Base-by-base conservation (phyloP, 768 basidiomycete species). In the Collybia nuda region DNA sequence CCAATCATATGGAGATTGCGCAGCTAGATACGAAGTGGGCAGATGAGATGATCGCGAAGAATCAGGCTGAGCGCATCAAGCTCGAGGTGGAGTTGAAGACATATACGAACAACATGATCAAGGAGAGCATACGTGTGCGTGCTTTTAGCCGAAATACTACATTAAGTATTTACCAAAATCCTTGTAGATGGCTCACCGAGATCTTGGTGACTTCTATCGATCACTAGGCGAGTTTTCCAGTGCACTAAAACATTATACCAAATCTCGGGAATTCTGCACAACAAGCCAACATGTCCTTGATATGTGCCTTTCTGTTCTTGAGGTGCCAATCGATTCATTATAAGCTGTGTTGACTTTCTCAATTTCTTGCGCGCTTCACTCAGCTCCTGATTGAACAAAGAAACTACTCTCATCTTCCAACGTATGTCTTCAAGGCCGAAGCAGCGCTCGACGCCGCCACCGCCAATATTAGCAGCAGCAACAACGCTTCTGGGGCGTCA, bases 401-500 rank as follows among this genome's bases (percentile, higher is more conserved):
- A 52, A 92, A 90, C 66, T 94, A 93, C 66, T 73, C 88, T 2
- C 90, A 93, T 60, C 79, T 97, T 29, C 78, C 88, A 6, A 93
- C 90, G n/a, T 95, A 97, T 63, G 84, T 97, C 23, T 92, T 88
- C 80, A 97, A 97, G 68, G 93, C 93, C n/a, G 94, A 97, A 53
- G 86, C 91, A 0, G 89, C 92, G 0, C 75, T 97, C 21, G 93
- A 96, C 36, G 81, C 83, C 2, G 67, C 79, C 1, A 63, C 73
- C 12, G 56, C 66, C 8, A 55, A 67, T 15, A 53, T 57, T 29
- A 52, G 57, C 19, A 62, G 59, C 44, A 53, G 48, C 37, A 53
- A 54, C 1, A 50, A 47, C 23, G 48, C 59, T 24, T 64, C 49
- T 19, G 59, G 59, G 6, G 53, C 21, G 17, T 40, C 42, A 12